Percentiles rank a stretch among this genome's conserved stretches.
phyloP scores from a whole-genome alignment of 495 filamentous ascomycete species.

The Pyrenula massariospora region DNA sequence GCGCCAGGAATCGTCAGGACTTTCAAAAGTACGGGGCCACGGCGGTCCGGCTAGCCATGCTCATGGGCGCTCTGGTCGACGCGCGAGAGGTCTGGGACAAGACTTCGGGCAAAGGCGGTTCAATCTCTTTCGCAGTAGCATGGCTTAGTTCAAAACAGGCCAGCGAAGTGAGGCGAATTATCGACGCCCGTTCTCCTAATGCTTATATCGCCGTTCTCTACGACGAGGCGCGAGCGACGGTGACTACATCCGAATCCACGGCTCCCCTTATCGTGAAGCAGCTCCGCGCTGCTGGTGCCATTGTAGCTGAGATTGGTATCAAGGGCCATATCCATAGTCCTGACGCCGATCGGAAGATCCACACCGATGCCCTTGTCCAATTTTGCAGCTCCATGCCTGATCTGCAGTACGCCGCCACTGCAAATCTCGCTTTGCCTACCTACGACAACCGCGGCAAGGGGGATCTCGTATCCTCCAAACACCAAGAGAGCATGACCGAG shows the following conservation, averaged over 20 bases:
- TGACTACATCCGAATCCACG: conserved; percentile 11
- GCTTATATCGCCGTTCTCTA: conserved; percentile 4
- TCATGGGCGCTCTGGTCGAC: conserved; percentile 22
- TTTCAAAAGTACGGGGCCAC: conserved; percentile 17
- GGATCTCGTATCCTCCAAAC: conserved; percentile 6
- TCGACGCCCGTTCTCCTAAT: conserved; percentile 4
- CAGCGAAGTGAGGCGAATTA: conserved; percentile 11
- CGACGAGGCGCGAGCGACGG: conserved; percentile 6
- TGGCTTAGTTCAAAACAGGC: conserved; percentile 13
- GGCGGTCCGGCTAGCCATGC: conserved; percentile 20
- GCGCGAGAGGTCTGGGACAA: conserved; percentile 12
- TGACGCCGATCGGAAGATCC: conserved; percentile 2
- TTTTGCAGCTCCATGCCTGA: conserved; percentile 11
- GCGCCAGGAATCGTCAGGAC: conserved; percentile 6
- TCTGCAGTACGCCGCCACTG: conserved; percentile 17
- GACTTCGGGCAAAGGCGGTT: conserved; percentile 2
- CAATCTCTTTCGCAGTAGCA: conserved; percentile 12
- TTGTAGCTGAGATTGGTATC: conserved; percentile 18
- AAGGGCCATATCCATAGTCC: conserved; percentile 22
- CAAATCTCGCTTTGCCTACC: conserved; percentile 12
- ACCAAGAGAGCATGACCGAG: conserved; percentile 12
- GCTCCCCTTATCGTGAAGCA: conserved; percentile 12
- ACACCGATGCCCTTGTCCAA: conserved; percentile 5
- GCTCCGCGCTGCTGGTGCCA: conserved; percentile 24
- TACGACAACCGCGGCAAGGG: conserved; percentile 8